Evolutionary conservation across 2,329 filamentous ascomycete species (phyloP).

Genomic region (Mollisiaceae sp.): DNA sequence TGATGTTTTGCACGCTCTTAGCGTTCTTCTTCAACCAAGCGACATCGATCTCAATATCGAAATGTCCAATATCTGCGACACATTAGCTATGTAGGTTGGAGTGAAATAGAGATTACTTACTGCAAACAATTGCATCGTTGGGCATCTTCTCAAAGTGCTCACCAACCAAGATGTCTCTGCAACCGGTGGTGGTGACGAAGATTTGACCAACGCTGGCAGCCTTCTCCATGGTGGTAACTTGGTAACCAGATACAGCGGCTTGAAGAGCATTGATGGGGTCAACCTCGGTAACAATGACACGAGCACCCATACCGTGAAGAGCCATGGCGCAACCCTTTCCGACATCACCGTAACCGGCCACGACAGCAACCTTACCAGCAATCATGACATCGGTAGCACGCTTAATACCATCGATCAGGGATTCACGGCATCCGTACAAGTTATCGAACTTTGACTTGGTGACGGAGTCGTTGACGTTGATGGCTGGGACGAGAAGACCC

Average conservation of each 20-base stretch:
- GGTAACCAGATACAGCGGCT: constrained; percentile 94
- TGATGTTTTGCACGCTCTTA: constrained; percentile 94
- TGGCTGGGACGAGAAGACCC: constrained; percentile 87
- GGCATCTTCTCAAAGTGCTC: constrained; percentile 93
- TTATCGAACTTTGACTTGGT: constrained; percentile 99
- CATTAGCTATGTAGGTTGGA: constrained; percentile 25
- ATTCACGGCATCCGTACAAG: constrained; percentile 99
- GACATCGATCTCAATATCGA: constrained; percentile 99
- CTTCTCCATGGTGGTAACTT: constrained; percentile 98
- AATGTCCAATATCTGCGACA: constrained; percentile 87
- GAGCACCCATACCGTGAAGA: constrained; percentile 95
- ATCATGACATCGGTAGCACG: constrained; percentile 99
- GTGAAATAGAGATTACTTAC: constrained; percentile 53
- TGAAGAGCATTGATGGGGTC: constrained; percentile 99
- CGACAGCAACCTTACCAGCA: constrained; percentile 97
- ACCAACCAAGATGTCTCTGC: constrained; percentile 94
- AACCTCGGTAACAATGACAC: constrained; percentile 94
- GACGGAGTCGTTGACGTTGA: constrained; percentile 99
- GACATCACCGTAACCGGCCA: constrained; percentile 98
- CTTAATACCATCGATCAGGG: constrained; percentile 99
- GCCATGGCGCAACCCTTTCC: constrained; percentile 98
- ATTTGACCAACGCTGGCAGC: constrained; percentile 89
- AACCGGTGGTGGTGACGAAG: constrained; percentile 98
- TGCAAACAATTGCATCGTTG: constrained; percentile 99
- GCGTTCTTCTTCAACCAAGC: constrained; percentile 99